These are phyloP conservation scores for Fragaria nilgerrensis DNA, from an alignment of 306 rosid genomes.

Conservation along the genomic window DNA sequence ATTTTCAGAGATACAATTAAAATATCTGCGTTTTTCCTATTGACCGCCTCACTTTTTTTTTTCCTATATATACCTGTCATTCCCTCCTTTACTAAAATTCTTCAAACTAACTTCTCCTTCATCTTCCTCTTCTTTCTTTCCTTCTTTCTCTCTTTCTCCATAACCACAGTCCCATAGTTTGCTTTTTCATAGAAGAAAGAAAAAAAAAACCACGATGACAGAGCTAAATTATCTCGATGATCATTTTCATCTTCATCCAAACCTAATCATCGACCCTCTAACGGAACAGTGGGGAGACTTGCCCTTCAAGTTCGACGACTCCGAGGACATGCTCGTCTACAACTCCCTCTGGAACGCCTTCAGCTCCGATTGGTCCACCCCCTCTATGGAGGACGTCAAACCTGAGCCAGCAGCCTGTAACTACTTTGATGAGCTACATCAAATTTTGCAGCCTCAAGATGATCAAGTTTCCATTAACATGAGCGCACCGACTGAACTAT, in stretches of 20 bases:
- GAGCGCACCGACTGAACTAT: neutral
- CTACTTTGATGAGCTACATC: neutral
- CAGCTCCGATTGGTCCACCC: slow-evolving; percentile 41
- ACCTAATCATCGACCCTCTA: slow-evolving; percentile 6
- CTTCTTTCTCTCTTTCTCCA: neutral
- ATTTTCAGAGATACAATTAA: neutral
- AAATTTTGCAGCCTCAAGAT: neutral
- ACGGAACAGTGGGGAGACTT: slow-evolving; percentile 48
- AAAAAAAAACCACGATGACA: neutral
- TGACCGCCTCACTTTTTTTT: neutral
- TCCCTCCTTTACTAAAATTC: neutral
- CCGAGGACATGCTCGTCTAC: slow-evolving; percentile 50
- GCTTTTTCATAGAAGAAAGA: neutral
- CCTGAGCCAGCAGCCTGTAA: neutral
- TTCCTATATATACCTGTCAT: neutral
- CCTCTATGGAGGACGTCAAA: neutral
- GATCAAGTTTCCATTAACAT: neutral
- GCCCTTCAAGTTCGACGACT: slow-evolving; percentile 46
- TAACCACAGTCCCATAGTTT: neutral
- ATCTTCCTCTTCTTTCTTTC: too few relatives aligned
- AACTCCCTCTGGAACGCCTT: slow-evolving; percentile 42
- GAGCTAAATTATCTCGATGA: neutral
- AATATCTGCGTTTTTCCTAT: neutral
- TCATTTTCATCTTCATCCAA: neutral
- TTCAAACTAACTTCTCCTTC: neutral